Conservation (phyloP, 2,329 filamentous ascomycete species). For the Pseudocercospora macadamiae region DNA sequence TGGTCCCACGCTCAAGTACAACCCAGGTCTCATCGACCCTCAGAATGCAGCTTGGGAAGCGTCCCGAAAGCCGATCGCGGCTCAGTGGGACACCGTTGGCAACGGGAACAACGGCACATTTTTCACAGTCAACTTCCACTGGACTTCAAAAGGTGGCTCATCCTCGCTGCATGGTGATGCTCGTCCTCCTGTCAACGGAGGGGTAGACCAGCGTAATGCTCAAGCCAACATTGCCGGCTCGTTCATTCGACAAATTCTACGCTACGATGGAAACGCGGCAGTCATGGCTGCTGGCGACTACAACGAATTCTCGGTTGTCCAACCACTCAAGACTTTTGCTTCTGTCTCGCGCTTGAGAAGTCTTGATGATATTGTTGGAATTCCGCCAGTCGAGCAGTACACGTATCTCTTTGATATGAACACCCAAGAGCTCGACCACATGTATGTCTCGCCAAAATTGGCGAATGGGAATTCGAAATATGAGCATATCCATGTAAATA, state of each 20-base stretch:
- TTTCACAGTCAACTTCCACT: conserved; percentile 74
- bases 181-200: conserved; percentile 68
- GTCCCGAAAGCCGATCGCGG: conserved; percentile 69
- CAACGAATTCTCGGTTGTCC: conserved; percentile 70
- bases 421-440: conserved; percentile 70
- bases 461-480: conserved; percentile 49
- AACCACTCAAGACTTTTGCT: conserved; percentile 60
- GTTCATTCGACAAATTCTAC: conserved; percentile 63
- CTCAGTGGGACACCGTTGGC: conserved; percentile 64
- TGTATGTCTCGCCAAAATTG: conserved; percentile 64
- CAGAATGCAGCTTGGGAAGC: conserved; percentile 60
- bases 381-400: conserved; percentile 63
- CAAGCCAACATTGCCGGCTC: conserved; percentile 63
- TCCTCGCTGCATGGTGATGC: conserved; percentile 67
- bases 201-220: conserved; percentile 57
- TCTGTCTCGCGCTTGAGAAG: conserved; percentile 60
- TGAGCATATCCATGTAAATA: conserved; percentile 73
- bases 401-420: conserved; percentile 73
- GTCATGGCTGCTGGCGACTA: conserved; percentile 69
- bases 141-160: conserved; percentile 67
- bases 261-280: conserved; percentile 57
- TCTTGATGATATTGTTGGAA: conserved; percentile 62
- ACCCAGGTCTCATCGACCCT: conserved; percentile 70
- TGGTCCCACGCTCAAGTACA: conserved; percentile 64
- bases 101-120: conserved; percentile 55